Evolutionary conservation across 2,329 filamentous ascomycete genomes (phyloP).

Genomic region (Curvularia eragrostidis): DNA sequence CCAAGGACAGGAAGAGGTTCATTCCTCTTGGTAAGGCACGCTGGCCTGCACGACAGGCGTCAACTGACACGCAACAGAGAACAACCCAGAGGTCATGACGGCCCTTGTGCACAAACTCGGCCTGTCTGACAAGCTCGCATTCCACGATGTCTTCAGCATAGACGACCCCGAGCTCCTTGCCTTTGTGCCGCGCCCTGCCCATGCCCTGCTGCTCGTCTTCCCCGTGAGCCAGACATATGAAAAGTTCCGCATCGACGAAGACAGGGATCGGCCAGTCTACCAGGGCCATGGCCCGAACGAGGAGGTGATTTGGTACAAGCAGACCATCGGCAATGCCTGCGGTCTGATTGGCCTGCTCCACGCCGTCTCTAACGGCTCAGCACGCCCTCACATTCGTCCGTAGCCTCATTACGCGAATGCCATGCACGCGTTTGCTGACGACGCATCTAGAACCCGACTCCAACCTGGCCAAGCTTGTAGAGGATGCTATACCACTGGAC

Average conservation of each 20-base stretch:
- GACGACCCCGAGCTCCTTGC: constrained; percentile 82
- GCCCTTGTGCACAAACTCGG: constrained; percentile 84
- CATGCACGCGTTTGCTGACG: constrained; percentile 23
- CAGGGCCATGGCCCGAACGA: constrained; percentile 70
- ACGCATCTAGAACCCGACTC: constrained; percentile 54
- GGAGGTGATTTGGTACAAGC: constrained; percentile 90
- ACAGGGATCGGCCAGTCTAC: constrained; percentile 69
- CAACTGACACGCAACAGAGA: constrained; percentile 54
- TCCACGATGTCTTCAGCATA: constrained; percentile 93
- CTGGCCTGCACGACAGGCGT: neutral
- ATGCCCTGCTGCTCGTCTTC: constrained; percentile 91
- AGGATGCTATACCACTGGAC: constrained; percentile 71
- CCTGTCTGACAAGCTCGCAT: constrained; percentile 74
- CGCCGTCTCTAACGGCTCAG: constrained; percentile 79
- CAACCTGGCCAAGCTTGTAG: constrained; percentile 69
- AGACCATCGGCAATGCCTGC: constrained; percentile 95
- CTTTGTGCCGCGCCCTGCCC: constrained; percentile 86
- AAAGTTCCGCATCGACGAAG: constrained; percentile 75
- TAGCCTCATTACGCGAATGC: neutral
- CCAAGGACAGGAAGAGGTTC: constrained; percentile 46
- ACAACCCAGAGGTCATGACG: constrained; percentile 92
- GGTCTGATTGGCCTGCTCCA: constrained; percentile 91
- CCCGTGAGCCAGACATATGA: constrained; percentile 84
- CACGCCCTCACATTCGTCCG: constrained; percentile 55
- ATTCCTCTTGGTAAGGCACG: constrained; percentile 45